Conservation (phyloP, 108 stramenopile species). For the Cyclotella kingstonii region DNA sequence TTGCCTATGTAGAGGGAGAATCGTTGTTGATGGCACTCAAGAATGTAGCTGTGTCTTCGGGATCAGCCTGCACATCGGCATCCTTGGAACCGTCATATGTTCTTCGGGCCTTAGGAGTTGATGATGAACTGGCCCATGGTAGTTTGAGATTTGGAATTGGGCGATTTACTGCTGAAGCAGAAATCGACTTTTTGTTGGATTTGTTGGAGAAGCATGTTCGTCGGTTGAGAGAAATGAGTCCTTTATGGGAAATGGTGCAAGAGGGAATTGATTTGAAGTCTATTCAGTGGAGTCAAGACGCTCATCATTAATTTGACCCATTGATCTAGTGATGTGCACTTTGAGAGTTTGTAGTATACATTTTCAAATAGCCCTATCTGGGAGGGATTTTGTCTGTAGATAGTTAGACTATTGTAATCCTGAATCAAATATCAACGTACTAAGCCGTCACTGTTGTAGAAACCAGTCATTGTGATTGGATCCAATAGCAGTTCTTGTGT, state of each 20-base stretch:
- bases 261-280: slow-evolving; percentile 98
- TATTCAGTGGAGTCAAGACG: slow-evolving; percentile 99
- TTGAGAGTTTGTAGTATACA: too few relatives aligned
- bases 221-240: slow-evolving; percentile 96
- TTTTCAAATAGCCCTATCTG: too few relatives aligned
- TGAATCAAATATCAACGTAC: too few relatives aligned
- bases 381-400: too few relatives aligned
- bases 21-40: slow-evolving; percentile 96
- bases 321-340: neutral
- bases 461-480: too few relatives aligned
- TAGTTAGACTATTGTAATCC: too few relatives aligned
- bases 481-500: too few relatives aligned
- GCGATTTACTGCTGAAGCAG: slow-evolving; percentile 94
- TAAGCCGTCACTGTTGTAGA: too few relatives aligned
- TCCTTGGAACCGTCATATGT: slow-evolving; percentile 98
- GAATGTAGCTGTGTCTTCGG: slow-evolving; percentile 97
- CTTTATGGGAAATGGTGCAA: slow-evolving; percentile 99
- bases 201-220: slow-evolving; percentile 89
- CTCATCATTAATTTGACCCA: slow-evolving; percentile 47
- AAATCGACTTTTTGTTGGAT: slow-evolving; percentile 95
- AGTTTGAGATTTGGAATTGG: slow-evolving; percentile 97
- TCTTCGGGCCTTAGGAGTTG: slow-evolving; percentile 95
- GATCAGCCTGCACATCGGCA: slow-evolving; percentile 98
- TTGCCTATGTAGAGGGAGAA: slow-evolving; percentile 99
- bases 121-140: slow-evolving; percentile 98